Base-by-base conservation (phyloP, 2,329 filamentous ascomycete genomes). In the Fusarium austroafricanum region DNA sequence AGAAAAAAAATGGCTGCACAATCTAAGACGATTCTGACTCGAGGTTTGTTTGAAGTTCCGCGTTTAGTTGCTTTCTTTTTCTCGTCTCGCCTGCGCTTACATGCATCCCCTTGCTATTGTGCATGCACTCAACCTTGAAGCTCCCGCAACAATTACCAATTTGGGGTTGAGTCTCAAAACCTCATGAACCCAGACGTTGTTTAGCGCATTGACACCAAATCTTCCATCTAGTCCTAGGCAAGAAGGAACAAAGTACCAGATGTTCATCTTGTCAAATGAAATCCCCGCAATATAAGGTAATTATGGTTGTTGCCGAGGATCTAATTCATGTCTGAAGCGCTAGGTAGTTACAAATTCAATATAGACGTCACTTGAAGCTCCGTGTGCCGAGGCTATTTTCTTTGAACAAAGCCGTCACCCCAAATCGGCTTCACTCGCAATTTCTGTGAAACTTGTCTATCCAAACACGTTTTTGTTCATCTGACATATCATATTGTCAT, bases 121-220 rank as follows among this genome's bases (percentile, higher is more conserved):
- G 43, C 38, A 47, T 50, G 28, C 39, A 45, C 49, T 54, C 38
- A 43, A 61, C 26, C 51, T 61, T 52, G 29, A 54, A 37, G 15
- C 20, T 69, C 37, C 66, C 66, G 67, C 66, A 69, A 69, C 29
- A 70, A 67, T 69, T 69, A 55, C 67, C 62, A 37, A 38, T 67
- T 70, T 60, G 38, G 63, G 53, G 4, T 44, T 11, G 63, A 57
- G 29, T 35, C 60, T 47, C 20, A 15, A 42, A 40, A 21, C 20
- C 38, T 28, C 28, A 23, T 29, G 28, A 39, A 42, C 23, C 52
- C 46, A 42, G 33, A 40, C 33, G 23, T 45, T 45, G 35, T 29
- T 31, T 21, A 31, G 37, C 46, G 40, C 60, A 47, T 58, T 60
- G 45, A 44, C 46, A 17, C 28, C 28, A 31, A 29, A 35, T 17